A percentile compares a stretch with the other conserved stretches of the same genome.
Conservation (phyloP, 148 eudicot species). For the Chenopodium formosanum region DNA sequence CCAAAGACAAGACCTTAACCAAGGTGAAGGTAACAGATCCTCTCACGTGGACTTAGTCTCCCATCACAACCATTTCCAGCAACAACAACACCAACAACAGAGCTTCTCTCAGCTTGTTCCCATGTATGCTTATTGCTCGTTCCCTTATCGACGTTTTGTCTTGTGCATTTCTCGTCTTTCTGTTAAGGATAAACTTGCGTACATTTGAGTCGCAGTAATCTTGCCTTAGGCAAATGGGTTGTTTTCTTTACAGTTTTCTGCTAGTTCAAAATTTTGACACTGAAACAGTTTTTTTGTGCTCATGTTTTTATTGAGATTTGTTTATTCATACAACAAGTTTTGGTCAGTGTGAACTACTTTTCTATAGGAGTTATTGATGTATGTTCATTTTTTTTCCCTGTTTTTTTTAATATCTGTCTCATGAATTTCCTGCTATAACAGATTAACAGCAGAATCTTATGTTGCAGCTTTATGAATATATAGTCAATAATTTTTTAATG, state of each 20-base stretch:
- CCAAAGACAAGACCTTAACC: conserved; percentile 40
- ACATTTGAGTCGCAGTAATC: neutral
- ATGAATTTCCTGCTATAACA: neutral
- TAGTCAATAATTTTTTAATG: neutral
- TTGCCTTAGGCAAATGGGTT: neutral
- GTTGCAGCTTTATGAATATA: neutral
- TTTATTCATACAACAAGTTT: neutral
- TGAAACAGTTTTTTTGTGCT: neutral
- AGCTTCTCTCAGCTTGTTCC: conserved; percentile 38
- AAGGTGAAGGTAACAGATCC: conserved; percentile 47
- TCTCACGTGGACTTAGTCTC: conserved; percentile 41
- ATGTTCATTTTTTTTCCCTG: neutral
- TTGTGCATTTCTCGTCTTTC: neutral
- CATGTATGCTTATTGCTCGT: conserved; percentile 28
- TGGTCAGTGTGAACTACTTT: neutral
- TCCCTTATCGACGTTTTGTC: neutral
- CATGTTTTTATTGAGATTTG: neutral
- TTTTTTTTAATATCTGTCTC: neutral
- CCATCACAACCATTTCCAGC: conserved; percentile 18
- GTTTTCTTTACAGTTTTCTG: too few relatives aligned
- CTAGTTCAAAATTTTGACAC: neutral
- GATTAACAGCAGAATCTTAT: neutral
- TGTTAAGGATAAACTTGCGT: conserved; percentile 4
- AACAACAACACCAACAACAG: conserved; percentile 22
- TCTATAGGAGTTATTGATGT: neutral